Evolutionary conservation across 2,329 filamentous ascomycete species (phyloP).

Genomic region (Aspergillus candidus): DNA sequence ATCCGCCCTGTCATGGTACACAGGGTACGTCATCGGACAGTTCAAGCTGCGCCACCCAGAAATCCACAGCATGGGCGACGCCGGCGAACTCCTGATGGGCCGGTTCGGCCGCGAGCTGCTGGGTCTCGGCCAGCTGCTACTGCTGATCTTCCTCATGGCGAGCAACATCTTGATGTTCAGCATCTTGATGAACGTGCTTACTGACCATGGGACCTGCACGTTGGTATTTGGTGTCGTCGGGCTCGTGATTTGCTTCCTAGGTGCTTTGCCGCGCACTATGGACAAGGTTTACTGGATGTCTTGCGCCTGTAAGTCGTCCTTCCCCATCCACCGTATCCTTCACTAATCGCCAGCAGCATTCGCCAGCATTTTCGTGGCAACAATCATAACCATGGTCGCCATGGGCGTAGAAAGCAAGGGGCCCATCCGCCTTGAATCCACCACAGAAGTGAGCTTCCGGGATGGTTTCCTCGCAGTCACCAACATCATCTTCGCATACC

Average conservation of each 20-base stretch:
- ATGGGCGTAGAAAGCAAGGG: slow-evolving; percentile 50
- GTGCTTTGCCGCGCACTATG: slow-evolving; percentile 57
- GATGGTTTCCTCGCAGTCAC: slow-evolving; percentile 55
- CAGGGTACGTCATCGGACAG: slow-evolving; percentile 55
- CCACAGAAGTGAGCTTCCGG: slow-evolving; percentile 41
- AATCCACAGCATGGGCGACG: slow-evolving; percentile 62
- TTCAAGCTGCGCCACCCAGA: slow-evolving; percentile 53
- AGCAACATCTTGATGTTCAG: slow-evolving; percentile 66
- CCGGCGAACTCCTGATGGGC: slow-evolving; percentile 58
- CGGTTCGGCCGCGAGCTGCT: slow-evolving; percentile 56
- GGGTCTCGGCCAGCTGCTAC: slow-evolving; percentile 55
- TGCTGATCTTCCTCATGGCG: slow-evolving; percentile 62
- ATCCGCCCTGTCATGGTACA: slow-evolving; percentile 54
- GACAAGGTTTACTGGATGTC: slow-evolving; percentile 57
- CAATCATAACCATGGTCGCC: slow-evolving; percentile 60
- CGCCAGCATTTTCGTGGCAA: slow-evolving; percentile 54
- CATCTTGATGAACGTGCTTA: slow-evolving; percentile 61
- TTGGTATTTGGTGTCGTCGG: slow-evolving; percentile 58
- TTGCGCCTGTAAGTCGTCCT: slow-evolving; percentile 23
- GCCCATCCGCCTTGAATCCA: slow-evolving; percentile 28
- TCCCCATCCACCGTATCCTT: no score
- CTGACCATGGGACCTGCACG: slow-evolving; percentile 56
- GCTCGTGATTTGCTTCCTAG: slow-evolving; percentile 51
- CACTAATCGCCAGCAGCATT: no score
- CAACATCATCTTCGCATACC: slow-evolving; percentile 67